Base-by-base conservation (phyloP, 1,284 basidiomycete species). In the Microbotryum lychnidis-dioicae region DNA sequence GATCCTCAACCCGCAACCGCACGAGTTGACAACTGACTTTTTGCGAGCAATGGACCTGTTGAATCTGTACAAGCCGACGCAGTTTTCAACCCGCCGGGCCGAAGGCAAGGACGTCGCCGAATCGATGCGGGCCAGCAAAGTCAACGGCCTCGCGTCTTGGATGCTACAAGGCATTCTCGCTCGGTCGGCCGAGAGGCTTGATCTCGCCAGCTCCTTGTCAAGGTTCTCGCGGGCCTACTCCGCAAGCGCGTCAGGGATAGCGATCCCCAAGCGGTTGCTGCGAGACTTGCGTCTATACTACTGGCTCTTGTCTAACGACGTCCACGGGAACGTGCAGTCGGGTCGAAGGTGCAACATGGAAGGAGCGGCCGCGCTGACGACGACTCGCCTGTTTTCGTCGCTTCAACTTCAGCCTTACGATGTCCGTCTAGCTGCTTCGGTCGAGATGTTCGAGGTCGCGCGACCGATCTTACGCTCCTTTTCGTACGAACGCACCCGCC, bases 401-500 rank as follows among this genome's bases (percentile, higher is more conserved):
- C 55, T 69, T 7, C 57, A 65, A 12, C 57, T 67, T 2, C 67
- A 69, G 49, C 65, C 67, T 14, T 67, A 63, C 56, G 67, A 69
- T 37, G 59, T 64, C 7, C 63, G 65, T 1, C 65, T 69, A 49
- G 67, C 67, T 48, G 65, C 67, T 2, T 63, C 57, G 9, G 67
- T 69, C 56, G 67, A 69, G 56, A 69, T 69, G 67, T 67, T 63
- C 33, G 67, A 69, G n/a, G 54, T 69, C 14, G 67, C 67, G 1
- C 63, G 67, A 1, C 67, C 67, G 21, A 69, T 69, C 49, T 53
- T 69, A 3, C 67, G 67, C 12, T 65, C 63, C 42, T 55, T 49
- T 20, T 49, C 49, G 5, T 69, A 67, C 61, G 67, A 69, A 46
- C 63, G 63, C 3, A 67, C 64, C 12, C 60, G 65, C 4, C 55